Percentiles rank a stretch among this genome's conserved stretches.
These are phyloP conservation scores for Hyphochytrium catenoides DNA, from an alignment of 352 stramenopile species.

Conservation along the genomic window DNA sequence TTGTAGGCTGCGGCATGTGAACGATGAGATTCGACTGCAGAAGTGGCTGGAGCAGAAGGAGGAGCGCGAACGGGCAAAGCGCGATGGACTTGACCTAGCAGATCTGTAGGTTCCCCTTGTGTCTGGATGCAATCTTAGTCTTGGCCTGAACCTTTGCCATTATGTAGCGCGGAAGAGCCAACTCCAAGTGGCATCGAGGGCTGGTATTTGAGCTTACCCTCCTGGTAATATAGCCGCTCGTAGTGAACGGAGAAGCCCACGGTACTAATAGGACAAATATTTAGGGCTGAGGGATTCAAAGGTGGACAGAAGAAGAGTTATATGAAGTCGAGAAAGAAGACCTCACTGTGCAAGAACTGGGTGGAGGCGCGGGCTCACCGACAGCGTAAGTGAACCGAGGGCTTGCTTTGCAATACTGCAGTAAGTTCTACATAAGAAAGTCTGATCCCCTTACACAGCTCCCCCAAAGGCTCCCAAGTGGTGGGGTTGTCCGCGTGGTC, in stretches of 20 bases:
- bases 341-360: slow-evolving; percentile 40
- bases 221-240: slow-evolving; percentile 48
- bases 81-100: slow-evolving; percentile 22
- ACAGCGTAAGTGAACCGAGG: no score
- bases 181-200: slow-evolving; percentile 51
- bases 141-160: no score
- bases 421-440: no score
- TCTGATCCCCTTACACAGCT: no score
- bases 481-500: slow-evolving; percentile 50
- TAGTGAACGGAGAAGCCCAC: slow-evolving; percentile 24
- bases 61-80: slow-evolving; percentile 18
- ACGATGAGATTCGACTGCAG: slow-evolving; percentile 51
- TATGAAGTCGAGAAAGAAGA: slow-evolving; percentile 60
- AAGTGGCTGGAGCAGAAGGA: slow-evolving; percentile 42
- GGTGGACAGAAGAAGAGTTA: no score
- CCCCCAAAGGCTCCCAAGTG: slow-evolving; percentile 27
- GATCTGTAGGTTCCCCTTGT: no score
- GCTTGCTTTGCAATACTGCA: no score
- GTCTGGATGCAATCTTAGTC: no score
- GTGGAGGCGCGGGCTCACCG: slow-evolving; percentile 25
- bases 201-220: slow-evolving; percentile 49
- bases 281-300: no score
- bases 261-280: no score
- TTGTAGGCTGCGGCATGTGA: slow-evolving; percentile 50
- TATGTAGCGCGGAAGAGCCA: slow-evolving; percentile 45